Conservation (phyloP, 2,329 filamentous ascomycete species). For the Corynespora cassiicola region DNA sequence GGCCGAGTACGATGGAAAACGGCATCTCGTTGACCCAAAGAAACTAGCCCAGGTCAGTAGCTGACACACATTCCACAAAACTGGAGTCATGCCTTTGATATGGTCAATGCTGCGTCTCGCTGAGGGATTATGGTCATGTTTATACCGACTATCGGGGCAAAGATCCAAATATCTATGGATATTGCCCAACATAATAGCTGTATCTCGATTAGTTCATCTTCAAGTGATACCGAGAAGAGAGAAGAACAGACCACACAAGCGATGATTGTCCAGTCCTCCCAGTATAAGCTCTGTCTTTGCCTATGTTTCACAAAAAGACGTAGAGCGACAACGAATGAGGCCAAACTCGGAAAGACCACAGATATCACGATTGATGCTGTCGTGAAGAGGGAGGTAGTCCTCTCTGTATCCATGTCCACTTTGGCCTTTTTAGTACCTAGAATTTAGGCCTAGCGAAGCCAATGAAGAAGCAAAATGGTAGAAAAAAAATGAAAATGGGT, state of each 20-base stretch:
- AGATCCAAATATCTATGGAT: slow-evolving; percentile 1
- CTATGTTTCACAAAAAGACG: slow-evolving; percentile 2
- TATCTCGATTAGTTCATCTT: not conserved
- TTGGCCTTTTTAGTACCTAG: too few species aligned
- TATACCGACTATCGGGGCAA: slow-evolving; percentile 5
- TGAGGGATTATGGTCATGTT: not conserved
- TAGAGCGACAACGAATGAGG: not conserved
- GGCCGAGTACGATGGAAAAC: slow-evolving; percentile 6
- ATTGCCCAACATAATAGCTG: slow-evolving; percentile 7
- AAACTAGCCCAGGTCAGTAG: slow-evolving; percentile 2
- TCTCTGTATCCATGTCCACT: not conserved
- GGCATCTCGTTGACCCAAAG: slow-evolving; percentile 9
- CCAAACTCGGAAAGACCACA: slow-evolving; percentile 3
- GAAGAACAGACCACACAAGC: slow-evolving; percentile 2
- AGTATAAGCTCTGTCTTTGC: not conserved
- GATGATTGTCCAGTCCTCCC: slow-evolving; percentile 7
- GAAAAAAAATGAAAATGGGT: too few species aligned
- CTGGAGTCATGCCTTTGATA: slow-evolving; percentile 2
- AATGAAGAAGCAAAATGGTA: too few species aligned
- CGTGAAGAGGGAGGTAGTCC: slow-evolving; percentile 1
- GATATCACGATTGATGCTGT: slow-evolving; percentile 2
- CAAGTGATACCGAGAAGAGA: not conserved
- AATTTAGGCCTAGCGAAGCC: too few species aligned
- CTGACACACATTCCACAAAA: not conserved
- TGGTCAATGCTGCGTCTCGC: slow-evolving; percentile 2